Base-by-base conservation (phyloP, 768 basidiomycete genomes). In the Pleurotus tuber-regium region DNA sequence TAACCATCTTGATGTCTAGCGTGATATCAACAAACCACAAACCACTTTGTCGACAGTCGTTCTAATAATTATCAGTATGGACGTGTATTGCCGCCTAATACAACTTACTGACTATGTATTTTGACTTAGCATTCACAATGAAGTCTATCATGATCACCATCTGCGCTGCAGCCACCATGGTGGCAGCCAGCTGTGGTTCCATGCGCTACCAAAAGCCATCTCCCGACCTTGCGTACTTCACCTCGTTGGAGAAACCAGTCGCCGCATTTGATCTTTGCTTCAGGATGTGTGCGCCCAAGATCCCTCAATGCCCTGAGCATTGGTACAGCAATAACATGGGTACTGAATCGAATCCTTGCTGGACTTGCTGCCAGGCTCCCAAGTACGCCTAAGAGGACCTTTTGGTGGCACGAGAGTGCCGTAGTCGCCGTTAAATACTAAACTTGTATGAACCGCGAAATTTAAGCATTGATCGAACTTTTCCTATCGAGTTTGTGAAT, bases 251-350 rank as follows among this genome's bases (percentile, higher is more conserved):
- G n/a, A 26, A 46, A 11, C 6, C 21, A 10, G 21, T 26, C 7
- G 11, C 19, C 21, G 28, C 43, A 9, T n/a, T 46, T 7, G 28
- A 46, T 16, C 28, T 46, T 3, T 46, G 43, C 43, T 8, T 46
- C 9, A 46, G 43, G 43, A n/a, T 46, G 43, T 46, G 43, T 29
- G 26, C 26, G n/a, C 4, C 7, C 21, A 26, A 30, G 10, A 16
- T 30, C 28, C n/a, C 19, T 16, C 12, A 25, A n/a, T 46, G 43
- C n/a, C 43, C 43, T 7, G 43, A 46, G 43, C 43, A 46, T 14
- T 46, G 43, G 43, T 46, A 46, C 28, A 46, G 26, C n/a, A 30
- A 46, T n/a, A 46, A 46, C 43, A 4, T 46, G 43, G 43, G 43
- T 6, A 26, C 28, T 12, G 25, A 23, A 6, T 10, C n/a, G 24